Evolutionary conservation across 192 early-diverging fungal species (phyloP).

Genomic region (Linnemannia zychae): DNA sequence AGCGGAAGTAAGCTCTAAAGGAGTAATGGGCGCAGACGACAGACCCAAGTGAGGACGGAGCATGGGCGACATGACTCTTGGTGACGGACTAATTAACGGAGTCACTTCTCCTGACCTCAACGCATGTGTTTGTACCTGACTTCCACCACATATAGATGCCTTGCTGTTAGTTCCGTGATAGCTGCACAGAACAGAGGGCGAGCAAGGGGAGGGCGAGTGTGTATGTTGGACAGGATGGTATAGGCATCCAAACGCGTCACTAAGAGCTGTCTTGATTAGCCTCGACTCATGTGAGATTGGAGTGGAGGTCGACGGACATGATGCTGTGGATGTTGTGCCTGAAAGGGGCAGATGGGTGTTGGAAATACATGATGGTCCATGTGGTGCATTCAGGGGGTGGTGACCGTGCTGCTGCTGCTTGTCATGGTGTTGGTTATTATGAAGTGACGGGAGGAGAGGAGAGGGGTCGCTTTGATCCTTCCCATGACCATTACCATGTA

Average conservation of each 20-base stretch:
- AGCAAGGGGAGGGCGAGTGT: slow-evolving; percentile 8
- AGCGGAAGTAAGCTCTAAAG: slow-evolving; percentile 26
- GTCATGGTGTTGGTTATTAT: slow-evolving; percentile 3
- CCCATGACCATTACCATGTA: not conserved
- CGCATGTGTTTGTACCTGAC: not conserved
- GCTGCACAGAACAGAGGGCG: not conserved
- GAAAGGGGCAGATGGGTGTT: slow-evolving; percentile 8
- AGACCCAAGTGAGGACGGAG: slow-evolving; percentile 40
- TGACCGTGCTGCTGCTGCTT: not conserved
- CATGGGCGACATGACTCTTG: slow-evolving; percentile 34
- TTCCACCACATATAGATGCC: not conserved
- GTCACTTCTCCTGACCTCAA: slow-evolving; percentile 29
- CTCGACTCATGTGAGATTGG: slow-evolving; percentile 40
- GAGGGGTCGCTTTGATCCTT: not conserved
- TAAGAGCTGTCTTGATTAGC: slow-evolving; percentile 29
- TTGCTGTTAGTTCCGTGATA: not conserved
- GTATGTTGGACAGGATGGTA: slow-evolving; percentile 46
- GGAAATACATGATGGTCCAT: not conserved
- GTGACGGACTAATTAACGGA: slow-evolving; percentile 19
- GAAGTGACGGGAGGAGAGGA: not conserved
- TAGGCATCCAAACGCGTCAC: slow-evolving; percentile 49
- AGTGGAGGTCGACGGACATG: not conserved
- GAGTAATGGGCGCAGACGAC: slow-evolving; percentile 41
- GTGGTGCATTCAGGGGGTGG: slow-evolving; percentile 7
- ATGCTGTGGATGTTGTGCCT: not conserved